These are phyloP conservation scores for Xylaria hypoxylon DNA, from an alignment of 2,329 filamentous ascomycete genomes.

Conservation along the genomic window DNA sequence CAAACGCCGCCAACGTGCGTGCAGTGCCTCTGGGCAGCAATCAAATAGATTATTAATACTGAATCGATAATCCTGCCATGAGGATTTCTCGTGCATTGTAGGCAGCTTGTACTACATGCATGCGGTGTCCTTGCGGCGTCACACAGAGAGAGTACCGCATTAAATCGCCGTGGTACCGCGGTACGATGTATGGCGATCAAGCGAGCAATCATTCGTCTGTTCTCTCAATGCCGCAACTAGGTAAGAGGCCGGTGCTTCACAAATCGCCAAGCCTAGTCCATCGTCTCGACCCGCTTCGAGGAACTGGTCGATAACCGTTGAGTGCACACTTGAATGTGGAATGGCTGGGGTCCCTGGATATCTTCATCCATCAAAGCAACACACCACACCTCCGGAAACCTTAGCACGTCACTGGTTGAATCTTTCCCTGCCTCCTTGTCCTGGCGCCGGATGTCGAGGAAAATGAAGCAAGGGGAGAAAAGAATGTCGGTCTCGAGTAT, in stretches of 20 bases:
- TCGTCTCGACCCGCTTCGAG: conserved; percentile 1
- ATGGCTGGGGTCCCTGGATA: no score
- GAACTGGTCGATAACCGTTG: not conserved
- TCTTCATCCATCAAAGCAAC: not conserved
- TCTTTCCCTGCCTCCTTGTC: not conserved
- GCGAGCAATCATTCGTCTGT: conserved; percentile 20
- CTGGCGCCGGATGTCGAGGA: no score
- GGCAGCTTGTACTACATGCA: not conserved
- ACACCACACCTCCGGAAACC: conserved; percentile 1
- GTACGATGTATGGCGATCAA: conserved; percentile 27
- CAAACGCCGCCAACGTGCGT: conserved; percentile 29
- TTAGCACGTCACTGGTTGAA: not conserved
- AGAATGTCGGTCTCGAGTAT: not conserved
- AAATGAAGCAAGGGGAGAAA: not conserved
- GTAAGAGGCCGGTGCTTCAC: not conserved
- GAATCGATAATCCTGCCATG: conserved; percentile 5
- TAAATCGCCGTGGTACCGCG: not conserved
- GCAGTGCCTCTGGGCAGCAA: conserved; percentile 24
- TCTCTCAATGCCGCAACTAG: conserved; percentile 1
- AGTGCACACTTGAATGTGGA: no score
- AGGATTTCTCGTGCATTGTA: conserved; percentile 16
- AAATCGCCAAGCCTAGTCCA: not conserved
- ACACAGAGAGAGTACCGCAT: not conserved
- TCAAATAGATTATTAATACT: not conserved
- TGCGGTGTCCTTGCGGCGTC: not conserved